Conservation (phyloP, 2,329 filamentous ascomycete genomes). For the Fusarium hainanense region DNA sequence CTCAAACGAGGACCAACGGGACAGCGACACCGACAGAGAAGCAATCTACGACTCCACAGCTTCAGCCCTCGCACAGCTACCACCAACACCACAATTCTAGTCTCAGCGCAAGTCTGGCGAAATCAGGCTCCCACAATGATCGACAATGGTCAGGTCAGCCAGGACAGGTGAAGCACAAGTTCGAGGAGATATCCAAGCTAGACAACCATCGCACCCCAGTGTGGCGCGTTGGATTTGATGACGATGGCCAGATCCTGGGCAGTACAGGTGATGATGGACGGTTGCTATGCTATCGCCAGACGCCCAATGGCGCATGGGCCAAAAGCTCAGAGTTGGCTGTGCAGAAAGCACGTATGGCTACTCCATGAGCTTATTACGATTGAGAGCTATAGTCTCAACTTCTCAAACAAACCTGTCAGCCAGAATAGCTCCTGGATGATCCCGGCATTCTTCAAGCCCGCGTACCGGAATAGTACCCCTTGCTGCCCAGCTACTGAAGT, state of each 20-base stretch:
- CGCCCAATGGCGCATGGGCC: slow-evolving; percentile 66
- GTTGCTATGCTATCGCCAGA: slow-evolving; percentile 70
- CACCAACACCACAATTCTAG: slow-evolving; percentile 57
- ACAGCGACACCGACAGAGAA: slow-evolving; percentile 36
- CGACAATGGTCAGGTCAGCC: slow-evolving; percentile 67
- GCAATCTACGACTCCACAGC: slow-evolving; percentile 42
- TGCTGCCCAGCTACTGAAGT: not conserved
- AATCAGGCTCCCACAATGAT: slow-evolving; percentile 59
- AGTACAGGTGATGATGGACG: slow-evolving; percentile 82
- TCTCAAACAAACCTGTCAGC: not conserved
- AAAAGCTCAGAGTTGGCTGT: slow-evolving; percentile 70
- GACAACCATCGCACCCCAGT: slow-evolving; percentile 76
- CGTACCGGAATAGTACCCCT: not conserved
- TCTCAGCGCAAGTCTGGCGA: slow-evolving; percentile 65
- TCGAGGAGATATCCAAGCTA: slow-evolving; percentile 73
- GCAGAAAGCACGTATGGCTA: slow-evolving; percentile 65
- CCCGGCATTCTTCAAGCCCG: not conserved
- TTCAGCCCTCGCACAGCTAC: slow-evolving; percentile 36
- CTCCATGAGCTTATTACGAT: slow-evolving; percentile 47
- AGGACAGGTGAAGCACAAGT: slow-evolving; percentile 73
- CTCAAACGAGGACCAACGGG: slow-evolving; percentile 49
- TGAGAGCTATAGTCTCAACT: not conserved
- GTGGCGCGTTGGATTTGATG: slow-evolving; percentile 79
- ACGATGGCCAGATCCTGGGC: slow-evolving; percentile 76
- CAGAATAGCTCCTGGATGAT: too few species aligned